Percentiles rank a stretch among this genome's conserved stretches.
These are phyloP conservation scores for Cryphonectria parasitica DNA, from an alignment of 2,329 filamentous ascomycete genomes.

Conservation along the genomic window DNA sequence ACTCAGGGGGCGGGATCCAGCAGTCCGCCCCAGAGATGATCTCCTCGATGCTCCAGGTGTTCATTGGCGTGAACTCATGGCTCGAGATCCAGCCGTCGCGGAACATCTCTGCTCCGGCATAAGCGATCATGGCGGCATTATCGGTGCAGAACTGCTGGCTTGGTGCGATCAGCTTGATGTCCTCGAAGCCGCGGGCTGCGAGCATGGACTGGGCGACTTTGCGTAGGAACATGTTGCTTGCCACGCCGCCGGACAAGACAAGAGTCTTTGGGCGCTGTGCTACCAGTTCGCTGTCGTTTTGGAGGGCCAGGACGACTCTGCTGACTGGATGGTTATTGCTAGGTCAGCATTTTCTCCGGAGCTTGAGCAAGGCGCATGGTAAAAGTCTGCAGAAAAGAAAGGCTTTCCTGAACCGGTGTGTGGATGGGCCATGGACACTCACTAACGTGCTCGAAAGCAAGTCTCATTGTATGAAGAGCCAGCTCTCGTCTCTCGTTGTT, in stretches of 20 bases:
- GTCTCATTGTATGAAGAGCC: constrained; percentile 74
- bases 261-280: constrained; percentile 57
- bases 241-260: constrained; percentile 89
- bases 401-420: background rate
- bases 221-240: constrained; percentile 79
- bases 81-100: constrained; percentile 72
- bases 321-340: constrained; percentile 44
- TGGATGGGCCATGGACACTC: background rate
- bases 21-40: constrained; percentile 62
- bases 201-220: constrained; percentile 64
- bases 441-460: constrained; percentile 84
- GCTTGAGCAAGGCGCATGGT: background rate
- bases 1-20: constrained; percentile 41
- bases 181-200: constrained; percentile 65
- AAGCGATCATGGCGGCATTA: constrained; percentile 97
- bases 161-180: constrained; percentile 72
- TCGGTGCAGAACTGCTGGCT: constrained; percentile 82
- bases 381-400: background rate
- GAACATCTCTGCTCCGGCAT: constrained; percentile 93
- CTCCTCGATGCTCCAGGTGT: constrained; percentile 75
- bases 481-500: constrained; percentile 68
- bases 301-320: constrained; percentile 71
- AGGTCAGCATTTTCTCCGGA: background rate
- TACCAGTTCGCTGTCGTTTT: constrained; percentile 31
- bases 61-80: constrained; percentile 61